Evolutionary conservation across 371 early-diverging fungal genomes (phyloP).

Genomic region (Syncephalastrum racemosum): DNA sequence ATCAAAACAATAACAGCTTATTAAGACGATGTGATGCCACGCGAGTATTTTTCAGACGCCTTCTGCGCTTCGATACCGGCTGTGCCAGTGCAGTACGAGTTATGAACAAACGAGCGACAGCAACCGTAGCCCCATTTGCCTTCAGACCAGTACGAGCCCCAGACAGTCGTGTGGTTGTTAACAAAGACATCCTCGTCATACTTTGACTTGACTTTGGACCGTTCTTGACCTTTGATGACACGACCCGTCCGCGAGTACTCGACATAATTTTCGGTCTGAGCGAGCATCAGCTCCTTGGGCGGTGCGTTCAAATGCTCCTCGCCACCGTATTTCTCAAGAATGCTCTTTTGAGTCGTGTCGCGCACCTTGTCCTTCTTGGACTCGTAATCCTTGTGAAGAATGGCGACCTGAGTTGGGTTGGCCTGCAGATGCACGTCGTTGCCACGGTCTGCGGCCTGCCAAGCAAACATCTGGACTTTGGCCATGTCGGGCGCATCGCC

Average conservation of each 20-base stretch:
- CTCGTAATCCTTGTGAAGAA: conserved; percentile 84
- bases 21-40: conserved; percentile 2
- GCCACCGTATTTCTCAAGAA: conserved; percentile 92
- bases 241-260: conserved; percentile 95
- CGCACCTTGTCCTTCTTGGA: conserved; percentile 79
- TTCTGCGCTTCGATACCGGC: conserved; percentile 77
- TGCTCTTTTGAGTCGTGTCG: conserved; percentile 68
- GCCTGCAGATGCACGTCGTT: conserved; percentile 87
- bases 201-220: conserved; percentile 73
- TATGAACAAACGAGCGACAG: conserved; percentile 75
- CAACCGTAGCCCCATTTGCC: conserved; percentile 97
- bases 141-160: conserved; percentile 96
- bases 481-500: conserved; percentile 84
- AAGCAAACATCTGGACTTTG: conserved; percentile 87
- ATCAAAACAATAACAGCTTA: too few relatives aligned
- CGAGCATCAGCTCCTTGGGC: conserved; percentile 82
- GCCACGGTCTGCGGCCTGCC: conserved; percentile 88
- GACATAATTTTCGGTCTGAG: conserved; percentile 92
- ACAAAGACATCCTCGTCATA: conserved; percentile 89
- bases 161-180: conserved; percentile 87
- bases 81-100: conserved; percentile 82
- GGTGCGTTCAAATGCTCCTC: conserved; percentile 90
- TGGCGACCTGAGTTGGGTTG: conserved; percentile 93
- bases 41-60: conserved; percentile 24
- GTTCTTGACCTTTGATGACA: conserved; percentile 84